Percentiles rank a stretch among this genome's conserved stretches.
phyloP scores from a whole-genome alignment of 441 rosid species.

The Daphne laureola region DNA sequence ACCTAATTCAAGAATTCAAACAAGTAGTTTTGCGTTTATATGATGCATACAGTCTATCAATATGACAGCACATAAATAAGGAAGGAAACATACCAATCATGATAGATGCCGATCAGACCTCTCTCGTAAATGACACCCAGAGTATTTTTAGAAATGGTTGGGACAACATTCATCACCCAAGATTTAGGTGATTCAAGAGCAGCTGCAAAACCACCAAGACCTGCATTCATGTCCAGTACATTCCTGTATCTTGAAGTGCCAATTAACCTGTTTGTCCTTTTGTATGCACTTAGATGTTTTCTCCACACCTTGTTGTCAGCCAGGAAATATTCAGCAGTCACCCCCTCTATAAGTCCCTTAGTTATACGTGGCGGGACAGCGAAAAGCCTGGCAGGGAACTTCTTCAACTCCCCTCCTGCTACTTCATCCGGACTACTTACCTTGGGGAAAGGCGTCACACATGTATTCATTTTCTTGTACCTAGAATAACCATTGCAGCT shows the following conservation, averaged over 20 bases:
- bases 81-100: conserved; percentile 62
- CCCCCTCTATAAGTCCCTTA: conserved; percentile 50
- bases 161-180: conserved; percentile 97
- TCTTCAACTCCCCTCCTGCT: conserved; percentile 74
- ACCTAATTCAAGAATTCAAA: background rate
- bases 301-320: conserved; percentile 70
- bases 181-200: conserved; percentile 82
- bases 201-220: conserved; percentile 91
- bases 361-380: conserved; percentile 69
- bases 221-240: conserved; percentile 94
- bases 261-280: conserved; percentile 56
- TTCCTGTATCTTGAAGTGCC: conserved; percentile 78
- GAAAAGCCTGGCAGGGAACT: conserved; percentile 79
- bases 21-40: too few relatives aligned
- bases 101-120: conserved; percentile 87
- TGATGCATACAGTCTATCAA: too few relatives aligned
- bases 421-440: conserved; percentile 53
- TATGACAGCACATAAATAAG: too few relatives aligned
- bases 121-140: conserved; percentile 81
- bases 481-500: conserved; percentile 21
- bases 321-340: conserved; percentile 47
- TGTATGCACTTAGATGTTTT: conserved; percentile 66
- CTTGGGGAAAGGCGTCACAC: conserved; percentile 65
- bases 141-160: conserved; percentile 63
- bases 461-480: conserved; percentile 68